Base-by-base conservation (phyloP, 176 grass and related monocot genomes). In the Oryza officinalis region DNA sequence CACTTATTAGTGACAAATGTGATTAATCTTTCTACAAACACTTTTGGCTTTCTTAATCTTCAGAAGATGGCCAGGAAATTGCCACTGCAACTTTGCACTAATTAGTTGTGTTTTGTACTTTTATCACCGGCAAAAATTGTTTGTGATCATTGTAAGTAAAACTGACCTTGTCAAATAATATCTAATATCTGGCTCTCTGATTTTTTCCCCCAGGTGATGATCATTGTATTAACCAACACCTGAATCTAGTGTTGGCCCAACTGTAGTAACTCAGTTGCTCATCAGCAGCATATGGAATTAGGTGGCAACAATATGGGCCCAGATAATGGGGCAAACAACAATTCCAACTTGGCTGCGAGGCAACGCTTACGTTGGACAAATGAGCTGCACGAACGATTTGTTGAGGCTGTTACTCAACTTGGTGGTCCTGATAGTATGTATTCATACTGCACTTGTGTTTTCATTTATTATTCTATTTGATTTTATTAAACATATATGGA, bases 291-390 rank as follows among this genome's bases (percentile, higher is more conserved):
- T 88, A 83, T 90, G 69, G 88, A 92, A 86, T 79, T 68, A 37
- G 67, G 54, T 87, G 86, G 63, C 82, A 89, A 84, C 43, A 68
- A 89, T 67, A 89, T 86, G 87, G 89, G 49, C 15, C 27, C 78
- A 1, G 81, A 63, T 71, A 82, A 92, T 68, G 89, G 66, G 76
- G 84, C 44, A 60, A 90, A 77, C 70, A 90, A 72, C 67, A 95
- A 82, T 67, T 0, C 72, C 64, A 94, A 84, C 83, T 70, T 83
- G 59, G 72, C 91, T 80, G 87, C 89, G 2, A 93, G 96, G 26
- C 96, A 99, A 85, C 93, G 96, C 27, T 88, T 99, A 74, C 91
- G 93, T 63, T 99, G 96, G 96, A 99, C 96, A 71, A 83, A 94
- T 77, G 96, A 99, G 67, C 85, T 99, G n/a, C 96, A 99, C 43